phyloP scores from a whole-genome alignment of 192 early-diverging fungal genomes.

The Coemansia sp. region DNA sequence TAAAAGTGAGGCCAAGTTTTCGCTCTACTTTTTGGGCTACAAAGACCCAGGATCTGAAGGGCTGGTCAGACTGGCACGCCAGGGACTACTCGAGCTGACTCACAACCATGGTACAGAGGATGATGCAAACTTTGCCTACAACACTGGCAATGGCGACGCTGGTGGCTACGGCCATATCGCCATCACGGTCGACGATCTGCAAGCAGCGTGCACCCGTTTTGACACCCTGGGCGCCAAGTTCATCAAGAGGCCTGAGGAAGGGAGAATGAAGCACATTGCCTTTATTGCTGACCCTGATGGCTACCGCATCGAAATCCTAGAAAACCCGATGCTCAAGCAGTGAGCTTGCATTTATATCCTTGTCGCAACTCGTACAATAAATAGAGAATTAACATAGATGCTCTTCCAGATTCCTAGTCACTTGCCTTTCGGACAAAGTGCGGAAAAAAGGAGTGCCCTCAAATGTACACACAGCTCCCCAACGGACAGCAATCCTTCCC shows the following conservation, averaged over 20 bases:
- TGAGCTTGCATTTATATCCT: background rate
- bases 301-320: slow-evolving; percentile 74
- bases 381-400: background rate
- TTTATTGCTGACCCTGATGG: slow-evolving; percentile 86
- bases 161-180: slow-evolving; percentile 85
- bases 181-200: slow-evolving; percentile 76
- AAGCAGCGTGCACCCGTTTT: slow-evolving; percentile 77
- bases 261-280: slow-evolving; percentile 82
- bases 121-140: slow-evolving; percentile 65
- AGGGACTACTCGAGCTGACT: slow-evolving; percentile 82
- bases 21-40: slow-evolving; percentile 81
- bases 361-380: background rate
- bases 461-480: background rate
- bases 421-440: slow-evolving; percentile 1
- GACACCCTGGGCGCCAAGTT: slow-evolving; percentile 72
- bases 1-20: slow-evolving; percentile 51
- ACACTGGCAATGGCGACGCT: slow-evolving; percentile 71
- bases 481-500: background rate
- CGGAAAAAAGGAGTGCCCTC: background rate
- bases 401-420: background rate
- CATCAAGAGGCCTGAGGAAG: slow-evolving; percentile 74
- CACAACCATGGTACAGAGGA: slow-evolving; percentile 85
- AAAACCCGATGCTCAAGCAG: slow-evolving; percentile 44
- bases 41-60: slow-evolving; percentile 50
- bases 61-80: slow-evolving; percentile 60